Percentiles rank a stretch among this genome's conserved stretches.
Evolutionary conservation across 2,329 filamentous ascomycete species (phyloP).

Genomic region (Colletotrichum graminicola): DNA sequence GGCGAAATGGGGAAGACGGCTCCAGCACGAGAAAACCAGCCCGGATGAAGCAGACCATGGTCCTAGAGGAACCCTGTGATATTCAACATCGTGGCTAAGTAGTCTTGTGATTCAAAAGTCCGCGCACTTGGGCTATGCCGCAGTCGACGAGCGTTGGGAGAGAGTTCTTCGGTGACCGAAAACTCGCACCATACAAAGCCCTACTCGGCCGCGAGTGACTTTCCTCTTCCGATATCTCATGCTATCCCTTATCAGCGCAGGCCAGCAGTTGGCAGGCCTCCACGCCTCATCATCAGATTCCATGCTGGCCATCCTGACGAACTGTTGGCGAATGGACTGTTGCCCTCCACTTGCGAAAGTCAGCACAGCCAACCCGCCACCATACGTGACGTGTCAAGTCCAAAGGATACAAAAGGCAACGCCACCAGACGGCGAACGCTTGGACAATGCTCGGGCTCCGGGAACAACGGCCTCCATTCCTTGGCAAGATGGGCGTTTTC

Average conservation of each 20-base stretch:
- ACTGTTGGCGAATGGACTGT: neutral
- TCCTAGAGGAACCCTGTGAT: neutral
- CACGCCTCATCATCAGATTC: neutral
- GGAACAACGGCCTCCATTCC: conserved; percentile 6
- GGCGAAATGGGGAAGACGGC: neutral
- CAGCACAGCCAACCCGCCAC: neutral
- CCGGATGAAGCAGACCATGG: neutral
- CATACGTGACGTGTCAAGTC: too few species aligned
- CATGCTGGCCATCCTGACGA: neutral
- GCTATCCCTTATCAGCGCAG: neutral
- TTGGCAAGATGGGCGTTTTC: neutral
- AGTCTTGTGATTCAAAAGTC: neutral
- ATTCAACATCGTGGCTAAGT: neutral
- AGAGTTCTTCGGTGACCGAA: conserved; percentile 2
- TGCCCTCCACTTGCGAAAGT: neutral
- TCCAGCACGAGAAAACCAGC: neutral
- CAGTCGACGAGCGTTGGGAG: neutral
- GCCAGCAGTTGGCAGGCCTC: neutral
- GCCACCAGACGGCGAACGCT: conserved; percentile 18
- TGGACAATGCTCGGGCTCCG: conserved; percentile 31
- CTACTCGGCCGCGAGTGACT: too few species aligned
- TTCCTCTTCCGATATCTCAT: neutral
- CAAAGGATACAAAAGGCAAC: neutral
- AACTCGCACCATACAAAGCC: neutral
- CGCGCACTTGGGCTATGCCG: neutral